Percentiles rank a stretch among this genome's conserved stretches.
These are phyloP conservation scores for Plantago lanceolata DNA, from an alignment of 305 asterid species.

Conservation along the genomic window DNA sequence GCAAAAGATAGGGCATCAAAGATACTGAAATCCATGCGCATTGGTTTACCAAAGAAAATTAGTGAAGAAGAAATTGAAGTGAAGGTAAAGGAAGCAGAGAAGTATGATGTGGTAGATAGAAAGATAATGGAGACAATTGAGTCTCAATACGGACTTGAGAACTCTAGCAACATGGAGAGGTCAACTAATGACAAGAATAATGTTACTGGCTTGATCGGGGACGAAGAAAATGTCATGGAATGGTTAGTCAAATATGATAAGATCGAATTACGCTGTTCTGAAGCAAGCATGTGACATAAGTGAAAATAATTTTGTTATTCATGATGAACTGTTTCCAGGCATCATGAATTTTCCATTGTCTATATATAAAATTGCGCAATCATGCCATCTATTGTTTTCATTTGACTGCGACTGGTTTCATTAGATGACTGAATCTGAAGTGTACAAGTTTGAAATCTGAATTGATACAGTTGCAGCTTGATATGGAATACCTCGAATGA, in stretches of 20 bases:
- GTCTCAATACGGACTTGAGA: constrained; percentile 38
- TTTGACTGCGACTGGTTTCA: too few species aligned
- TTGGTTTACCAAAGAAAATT: constrained; percentile 9
- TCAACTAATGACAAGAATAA: constrained; percentile 32
- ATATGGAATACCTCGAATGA: too few species aligned
- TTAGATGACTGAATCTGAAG: too few species aligned
- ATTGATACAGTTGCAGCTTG: too few species aligned
- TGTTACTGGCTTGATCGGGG: constrained; percentile 32
- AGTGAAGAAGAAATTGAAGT: constrained; percentile 40
- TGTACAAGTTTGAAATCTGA: too few species aligned
- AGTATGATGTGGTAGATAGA: constrained; percentile 41
- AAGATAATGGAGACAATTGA: constrained; percentile 35
- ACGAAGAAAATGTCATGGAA: constrained; percentile 27
- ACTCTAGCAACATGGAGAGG: constrained; percentile 37
- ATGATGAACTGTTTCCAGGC: too few species aligned
- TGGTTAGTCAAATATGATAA: constrained; percentile 39
- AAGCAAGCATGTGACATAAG: too few species aligned
- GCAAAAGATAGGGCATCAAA: constrained; percentile 31
- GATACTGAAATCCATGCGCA: constrained; percentile 6
- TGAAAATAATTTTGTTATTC: too few species aligned
- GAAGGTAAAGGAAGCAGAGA: constrained; percentile 45
- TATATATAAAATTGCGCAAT: too few species aligned
- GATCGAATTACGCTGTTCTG: too few species aligned
- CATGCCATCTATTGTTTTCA: too few species aligned
- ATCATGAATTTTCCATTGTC: too few species aligned